A percentile compares a stretch with the other conserved stretches of the same genome.
phyloP scores from a whole-genome alignment of 2,329 filamentous ascomycete genomes.

The Pseudocercospora vitis region DNA sequence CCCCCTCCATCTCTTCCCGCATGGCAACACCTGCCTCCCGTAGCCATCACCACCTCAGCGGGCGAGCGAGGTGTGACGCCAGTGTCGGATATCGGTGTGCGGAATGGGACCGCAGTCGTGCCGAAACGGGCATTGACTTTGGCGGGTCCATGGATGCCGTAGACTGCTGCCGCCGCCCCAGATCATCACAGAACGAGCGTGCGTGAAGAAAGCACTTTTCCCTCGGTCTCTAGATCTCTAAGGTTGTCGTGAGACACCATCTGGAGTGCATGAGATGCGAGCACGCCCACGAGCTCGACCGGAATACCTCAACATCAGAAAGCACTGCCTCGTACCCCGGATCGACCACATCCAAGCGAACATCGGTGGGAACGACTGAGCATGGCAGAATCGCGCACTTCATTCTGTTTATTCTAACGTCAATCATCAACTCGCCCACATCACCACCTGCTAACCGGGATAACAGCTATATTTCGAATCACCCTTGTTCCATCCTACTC shows the following conservation, averaged over 20 bases:
- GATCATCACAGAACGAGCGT: no score
- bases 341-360: no score
- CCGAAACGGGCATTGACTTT: constrained; percentile 1
- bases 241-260: not conserved
- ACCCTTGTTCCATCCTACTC: constrained; percentile 23
- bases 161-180: no score
- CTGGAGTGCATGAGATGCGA: constrained; percentile 1
- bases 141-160: not conserved
- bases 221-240: not conserved
- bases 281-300: no score
- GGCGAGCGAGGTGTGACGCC: not conserved
- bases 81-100: not conserved
- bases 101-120: not conserved
- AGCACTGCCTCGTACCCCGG: no score
- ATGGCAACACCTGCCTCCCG: no score
- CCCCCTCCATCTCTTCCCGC: not conserved
- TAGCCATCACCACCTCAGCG: no score
- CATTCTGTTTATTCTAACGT: no score
- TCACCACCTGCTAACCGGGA: constrained; percentile 9
- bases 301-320: not conserved
- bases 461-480: constrained; percentile 28
- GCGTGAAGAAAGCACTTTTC: not conserved
- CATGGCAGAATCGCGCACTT: no score
- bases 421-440: not conserved
- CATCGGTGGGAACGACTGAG: no score